Evolutionary conservation across 1,284 basidiomycete species (phyloP), one percentile per base, ranked within the genome.

Genomic region (Ustilago trichophora): DNA sequence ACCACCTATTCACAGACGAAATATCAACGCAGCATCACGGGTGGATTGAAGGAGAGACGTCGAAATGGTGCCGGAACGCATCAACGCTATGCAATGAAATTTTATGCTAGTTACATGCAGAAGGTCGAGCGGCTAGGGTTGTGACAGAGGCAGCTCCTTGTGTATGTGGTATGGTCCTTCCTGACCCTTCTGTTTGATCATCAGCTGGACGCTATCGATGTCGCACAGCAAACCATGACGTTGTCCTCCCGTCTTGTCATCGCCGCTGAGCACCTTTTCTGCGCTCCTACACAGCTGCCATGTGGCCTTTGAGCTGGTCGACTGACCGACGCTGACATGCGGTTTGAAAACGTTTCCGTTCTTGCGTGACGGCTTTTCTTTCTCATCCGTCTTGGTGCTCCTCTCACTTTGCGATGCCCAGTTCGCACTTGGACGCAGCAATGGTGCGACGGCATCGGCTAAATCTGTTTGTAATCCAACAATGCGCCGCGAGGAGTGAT

Each of bases 291-390:
- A 49, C 19, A 62, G 36, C 25, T 50, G 46, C 51, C 50, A 54
- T 8, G 51, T 46, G 2, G 41, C 41, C 26, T 41, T 35, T 6
- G 42, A 19, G 1, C 9, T 13, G 1, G 16, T 34, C 1, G 54
- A 33, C 19, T 64, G 62, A n/a, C 62, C 62, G 1, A 64, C 44
- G 35, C 48, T 56, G 11, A 48, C 52, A 35, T 64, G 60, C 7
- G 60, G 60, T 27, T 57, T 52, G 31, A 40, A 55, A 11, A 41
- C 24, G 12, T 35, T 33, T 27, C n/a, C 21, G 1, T 36, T 19
- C 16, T 4, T 10, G 22, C 24, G 18, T n/a, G 11, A 21, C 11
- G 26, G 11, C 2, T 16, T 15, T 18, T 22, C 24, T 19, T 32
- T 13, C 6, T n/a, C 6, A 5, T 16, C 27, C 5, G 1, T 6